These are phyloP conservation scores for Scheffersomyces titani DNA, from an alignment of 1,139 yeast species.

Conservation along the genomic window DNA sequence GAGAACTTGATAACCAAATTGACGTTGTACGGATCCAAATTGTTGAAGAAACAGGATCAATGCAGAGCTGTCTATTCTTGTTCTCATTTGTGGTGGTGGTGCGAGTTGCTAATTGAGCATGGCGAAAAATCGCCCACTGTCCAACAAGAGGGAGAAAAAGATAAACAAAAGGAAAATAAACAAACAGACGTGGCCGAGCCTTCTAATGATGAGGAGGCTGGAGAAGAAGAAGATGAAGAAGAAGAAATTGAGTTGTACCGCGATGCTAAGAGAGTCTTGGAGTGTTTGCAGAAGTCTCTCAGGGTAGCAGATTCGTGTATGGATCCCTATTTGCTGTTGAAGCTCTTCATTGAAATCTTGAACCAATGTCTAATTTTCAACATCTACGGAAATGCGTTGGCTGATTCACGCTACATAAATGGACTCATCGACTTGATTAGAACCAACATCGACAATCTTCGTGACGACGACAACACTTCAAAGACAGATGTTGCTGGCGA, in stretches of 20 bases:
- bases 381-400: constrained; percentile 75
- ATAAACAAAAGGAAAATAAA: constrained; percentile 3
- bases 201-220: constrained; percentile 6
- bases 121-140: constrained; percentile 26
- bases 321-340: constrained; percentile 77
- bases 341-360: constrained; percentile 84
- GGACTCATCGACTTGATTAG: constrained; percentile 84
- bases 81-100: constrained; percentile 94
- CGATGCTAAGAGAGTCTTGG: constrained; percentile 47
- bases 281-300: constrained; percentile 62
- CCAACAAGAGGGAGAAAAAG: background rate
- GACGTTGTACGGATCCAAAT: constrained; percentile 84
- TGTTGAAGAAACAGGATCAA: constrained; percentile 90
- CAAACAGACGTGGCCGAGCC: constrained; percentile 4
- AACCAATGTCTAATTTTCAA: constrained; percentile 83
- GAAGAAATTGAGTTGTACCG: constrained; percentile 19
- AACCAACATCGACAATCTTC: constrained; percentile 66
- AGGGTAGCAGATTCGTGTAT: constrained; percentile 92
- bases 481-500: constrained; percentile 10
- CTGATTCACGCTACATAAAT: constrained; percentile 74
- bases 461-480: constrained; percentile 21
- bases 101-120: constrained; percentile 42
- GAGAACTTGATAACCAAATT: constrained; percentile 81
- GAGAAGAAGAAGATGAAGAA: constrained; percentile 5
- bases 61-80: constrained; percentile 88